Percentiles rank a stretch among this genome's conserved stretches.
Evolutionary conservation across 345 rosid species (phyloP).

Genomic region (Eucalyptus leucophloia): DNA sequence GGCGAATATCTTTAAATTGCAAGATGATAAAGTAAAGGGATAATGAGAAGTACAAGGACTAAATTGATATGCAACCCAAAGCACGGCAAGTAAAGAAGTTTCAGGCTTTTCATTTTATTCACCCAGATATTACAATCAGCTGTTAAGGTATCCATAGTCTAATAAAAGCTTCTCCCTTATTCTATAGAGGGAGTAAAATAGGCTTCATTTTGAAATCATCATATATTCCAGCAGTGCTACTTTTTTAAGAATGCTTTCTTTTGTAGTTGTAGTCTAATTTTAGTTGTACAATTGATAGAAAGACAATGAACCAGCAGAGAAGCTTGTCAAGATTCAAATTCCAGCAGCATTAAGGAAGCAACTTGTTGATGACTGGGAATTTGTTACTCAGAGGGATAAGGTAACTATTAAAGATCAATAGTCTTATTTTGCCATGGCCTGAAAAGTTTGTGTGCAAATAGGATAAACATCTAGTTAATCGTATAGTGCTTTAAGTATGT

Average conservation of each 20-base stretch:
- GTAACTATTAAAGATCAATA: constrained; percentile 15
- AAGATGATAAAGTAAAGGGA: background rate
- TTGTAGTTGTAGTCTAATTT: background rate
- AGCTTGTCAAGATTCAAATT: constrained; percentile 70
- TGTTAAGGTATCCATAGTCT: background rate
- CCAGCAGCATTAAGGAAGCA: constrained; percentile 74
- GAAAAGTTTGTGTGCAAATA: background rate
- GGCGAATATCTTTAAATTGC: background rate
- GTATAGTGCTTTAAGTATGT: background rate
- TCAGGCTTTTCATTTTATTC: background rate
- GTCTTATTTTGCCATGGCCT: background rate
- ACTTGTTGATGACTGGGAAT: constrained; percentile 86
- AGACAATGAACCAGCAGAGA: constrained; percentile 40
- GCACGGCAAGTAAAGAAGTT: background rate
- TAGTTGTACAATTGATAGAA: constrained; percentile 23
- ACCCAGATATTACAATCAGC: background rate
- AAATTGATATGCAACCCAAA: background rate
- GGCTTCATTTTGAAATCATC: background rate
- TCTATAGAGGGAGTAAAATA: background rate
- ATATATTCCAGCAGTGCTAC: background rate
- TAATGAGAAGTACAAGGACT: background rate
- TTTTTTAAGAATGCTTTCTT: background rate
- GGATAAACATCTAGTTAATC: background rate
- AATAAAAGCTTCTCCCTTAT: background rate
- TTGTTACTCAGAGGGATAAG: constrained; percentile 71